These are phyloP conservation scores for Pseudogymnoascus sp. DNA, from an alignment of 2,329 filamentous ascomycete species.

Conservation along the genomic window DNA sequence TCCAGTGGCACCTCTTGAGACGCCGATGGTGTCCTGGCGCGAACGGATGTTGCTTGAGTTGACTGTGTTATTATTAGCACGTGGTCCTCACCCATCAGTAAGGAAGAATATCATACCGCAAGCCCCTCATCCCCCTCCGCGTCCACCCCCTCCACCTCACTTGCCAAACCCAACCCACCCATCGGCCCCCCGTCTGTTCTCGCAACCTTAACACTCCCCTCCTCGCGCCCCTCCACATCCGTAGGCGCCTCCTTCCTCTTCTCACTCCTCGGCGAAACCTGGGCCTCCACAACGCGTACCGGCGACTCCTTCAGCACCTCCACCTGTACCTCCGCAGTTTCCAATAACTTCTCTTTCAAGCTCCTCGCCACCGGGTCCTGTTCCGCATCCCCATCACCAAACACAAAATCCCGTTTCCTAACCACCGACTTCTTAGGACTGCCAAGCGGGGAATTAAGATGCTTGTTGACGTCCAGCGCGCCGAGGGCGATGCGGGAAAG, in stretches of 20 bases:
- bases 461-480: slow-evolving; percentile 9
- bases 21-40: not conserved
- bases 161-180: not conserved
- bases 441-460: slow-evolving; percentile 6
- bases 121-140: not conserved
- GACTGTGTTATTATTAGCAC: not conserved
- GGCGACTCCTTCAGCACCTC: not conserved
- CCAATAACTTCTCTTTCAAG: not conserved
- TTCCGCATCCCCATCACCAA: not conserved
- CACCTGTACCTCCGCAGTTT: not conserved
- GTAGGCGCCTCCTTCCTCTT: slow-evolving; percentile 2
- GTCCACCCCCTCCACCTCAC: not conserved
- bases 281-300: not conserved
- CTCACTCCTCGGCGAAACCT: not conserved
- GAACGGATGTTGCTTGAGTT: not conserved
- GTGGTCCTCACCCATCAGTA: not conserved
- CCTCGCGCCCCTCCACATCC: not conserved
- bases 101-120: not conserved
- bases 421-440: not conserved
- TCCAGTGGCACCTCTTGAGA: not conserved
- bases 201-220: not conserved
- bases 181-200: not conserved
- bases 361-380: not conserved
- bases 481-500: slow-evolving; percentile 10
- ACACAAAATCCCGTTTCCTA: not conserved